phyloP scores from a whole-genome alignment of 1,139 yeast species.

The Sugiyamaella neomexicana region DNA sequence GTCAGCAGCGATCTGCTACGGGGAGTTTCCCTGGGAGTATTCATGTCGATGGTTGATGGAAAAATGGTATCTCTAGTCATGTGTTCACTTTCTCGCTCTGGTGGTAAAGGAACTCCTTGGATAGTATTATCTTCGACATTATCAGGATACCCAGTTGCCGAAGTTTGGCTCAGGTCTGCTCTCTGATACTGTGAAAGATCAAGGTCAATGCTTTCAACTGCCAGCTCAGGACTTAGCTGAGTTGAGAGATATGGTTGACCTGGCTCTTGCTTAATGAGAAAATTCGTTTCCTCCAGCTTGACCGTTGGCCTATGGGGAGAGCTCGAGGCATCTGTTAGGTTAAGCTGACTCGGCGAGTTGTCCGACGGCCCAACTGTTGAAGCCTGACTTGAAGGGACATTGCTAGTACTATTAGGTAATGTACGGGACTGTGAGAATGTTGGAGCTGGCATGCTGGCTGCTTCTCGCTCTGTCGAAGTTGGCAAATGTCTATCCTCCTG shows the following conservation, averaged over 20 bases:
- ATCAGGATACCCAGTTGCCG: background rate
- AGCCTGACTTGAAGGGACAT: conserved; percentile 8
- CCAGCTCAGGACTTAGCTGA: conserved; percentile 14
- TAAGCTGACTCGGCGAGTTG: background rate
- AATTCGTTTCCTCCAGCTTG: background rate
- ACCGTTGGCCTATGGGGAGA: background rate
- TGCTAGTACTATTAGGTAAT: background rate
- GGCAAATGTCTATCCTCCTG: too few species aligned
- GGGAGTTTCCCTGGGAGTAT: conserved; percentile 2
- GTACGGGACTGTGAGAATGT: background rate
- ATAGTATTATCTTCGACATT: background rate
- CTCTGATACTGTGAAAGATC: conserved; percentile 15
- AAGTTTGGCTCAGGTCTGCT: conserved; percentile 5
- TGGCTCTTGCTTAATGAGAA: background rate
- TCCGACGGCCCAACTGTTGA: conserved; percentile 8
- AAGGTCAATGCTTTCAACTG: conserved; percentile 18
- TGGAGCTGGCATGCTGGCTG: background rate
- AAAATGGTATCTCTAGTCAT: background rate
- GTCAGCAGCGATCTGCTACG: background rate
- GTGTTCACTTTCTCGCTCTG: background rate
- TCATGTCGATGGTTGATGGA: background rate
- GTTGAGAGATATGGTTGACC: background rate
- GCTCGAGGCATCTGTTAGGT: background rate
- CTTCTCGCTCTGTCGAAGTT: too few species aligned
- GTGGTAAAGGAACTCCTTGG: background rate